These are phyloP conservation scores for Cyclocybe cylindracea DNA, from an alignment of 768 basidiomycete genomes.

Conservation along the genomic window DNA sequence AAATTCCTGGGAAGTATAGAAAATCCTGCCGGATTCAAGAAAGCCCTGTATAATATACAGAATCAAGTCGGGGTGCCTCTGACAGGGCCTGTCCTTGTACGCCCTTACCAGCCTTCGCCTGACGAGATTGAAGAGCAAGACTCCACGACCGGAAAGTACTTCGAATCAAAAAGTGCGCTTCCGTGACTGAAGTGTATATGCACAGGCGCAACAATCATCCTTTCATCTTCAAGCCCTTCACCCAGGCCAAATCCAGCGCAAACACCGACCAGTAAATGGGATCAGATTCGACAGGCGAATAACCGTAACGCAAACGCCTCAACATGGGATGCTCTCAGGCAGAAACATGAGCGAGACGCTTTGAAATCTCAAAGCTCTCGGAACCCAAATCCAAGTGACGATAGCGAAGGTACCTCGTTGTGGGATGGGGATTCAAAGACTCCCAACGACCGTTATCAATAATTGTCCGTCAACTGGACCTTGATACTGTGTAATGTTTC, in stretches of 20 bases:
- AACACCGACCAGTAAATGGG: conserved; percentile 53
- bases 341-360: conserved; percentile 47
- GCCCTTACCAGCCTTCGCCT: conserved; percentile 17
- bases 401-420: conserved; percentile 8
- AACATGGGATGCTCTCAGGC: conserved; percentile 70
- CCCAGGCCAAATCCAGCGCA: conserved; percentile 4
- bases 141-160: conserved; percentile 6
- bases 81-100: conserved; percentile 21
- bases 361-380: conserved; percentile 12
- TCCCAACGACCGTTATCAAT: no score
- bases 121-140: conserved; percentile 8
- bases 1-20: conserved; percentile 39
- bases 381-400: conserved; percentile 6
- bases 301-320: conserved; percentile 43
- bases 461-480: no score
- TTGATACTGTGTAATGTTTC: no score
- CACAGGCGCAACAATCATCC: neutral
- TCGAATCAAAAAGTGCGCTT: neutral
- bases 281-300: conserved; percentile 63
- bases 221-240: conserved; percentile 1
- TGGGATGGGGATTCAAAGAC: neutral
- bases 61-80: conserved; percentile 38
- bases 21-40: conserved; percentile 39
- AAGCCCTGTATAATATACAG: conserved; percentile 45
- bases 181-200: no score